Evolutionary conservation across 805 yeast species (phyloP).

Genomic region (Candida wancherniae): DNA sequence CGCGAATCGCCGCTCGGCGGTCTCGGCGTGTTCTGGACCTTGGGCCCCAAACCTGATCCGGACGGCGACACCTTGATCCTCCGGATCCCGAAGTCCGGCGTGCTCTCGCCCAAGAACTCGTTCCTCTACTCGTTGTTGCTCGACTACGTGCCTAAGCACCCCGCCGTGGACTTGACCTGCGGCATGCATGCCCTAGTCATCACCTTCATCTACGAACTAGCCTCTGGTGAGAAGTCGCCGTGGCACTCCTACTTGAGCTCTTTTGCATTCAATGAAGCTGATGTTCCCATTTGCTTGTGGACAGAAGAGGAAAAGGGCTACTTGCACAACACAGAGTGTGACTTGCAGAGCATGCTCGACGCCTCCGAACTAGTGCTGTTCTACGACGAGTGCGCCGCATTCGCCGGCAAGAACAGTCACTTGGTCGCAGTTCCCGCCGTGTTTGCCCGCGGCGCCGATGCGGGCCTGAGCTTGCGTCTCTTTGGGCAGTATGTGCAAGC

Average conservation of each 20-base stretch:
- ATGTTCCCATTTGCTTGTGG: slow-evolving; percentile 68
- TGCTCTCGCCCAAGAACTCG: slow-evolving; percentile 56
- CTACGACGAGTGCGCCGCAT: slow-evolving; percentile 36
- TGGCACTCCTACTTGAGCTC: slow-evolving; percentile 67
- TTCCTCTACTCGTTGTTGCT: slow-evolving; percentile 60
- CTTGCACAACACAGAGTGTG: slow-evolving; percentile 59
- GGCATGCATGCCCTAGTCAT: slow-evolving; percentile 67
- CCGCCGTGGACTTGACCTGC: slow-evolving; percentile 29
- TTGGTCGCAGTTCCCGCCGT: slow-evolving; percentile 36
- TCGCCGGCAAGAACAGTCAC: slow-evolving; percentile 30
- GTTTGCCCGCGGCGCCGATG: slow-evolving; percentile 15
- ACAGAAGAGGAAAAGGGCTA: slow-evolving; percentile 38
- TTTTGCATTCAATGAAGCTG: slow-evolving; percentile 36
- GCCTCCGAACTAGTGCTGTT: slow-evolving; percentile 36
- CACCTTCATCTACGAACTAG: slow-evolving; percentile 67
- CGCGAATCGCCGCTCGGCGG: slow-evolving; percentile 54
- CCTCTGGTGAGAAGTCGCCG: slow-evolving; percentile 61
- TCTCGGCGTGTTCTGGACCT: slow-evolving; percentile 60
- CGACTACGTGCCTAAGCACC: slow-evolving; percentile 39
- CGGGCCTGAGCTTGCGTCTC: slow-evolving; percentile 24
- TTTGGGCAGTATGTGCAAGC: slow-evolving; percentile 59
- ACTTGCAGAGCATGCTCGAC: slow-evolving; percentile 56
- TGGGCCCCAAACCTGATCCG: slow-evolving; percentile 20
- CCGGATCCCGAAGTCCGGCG: slow-evolving; percentile 56
- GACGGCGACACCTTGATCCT: slow-evolving; percentile 38